Conservation (phyloP, 169 alveolate genomes). For the Plasmodium billcollinsi region DNA sequence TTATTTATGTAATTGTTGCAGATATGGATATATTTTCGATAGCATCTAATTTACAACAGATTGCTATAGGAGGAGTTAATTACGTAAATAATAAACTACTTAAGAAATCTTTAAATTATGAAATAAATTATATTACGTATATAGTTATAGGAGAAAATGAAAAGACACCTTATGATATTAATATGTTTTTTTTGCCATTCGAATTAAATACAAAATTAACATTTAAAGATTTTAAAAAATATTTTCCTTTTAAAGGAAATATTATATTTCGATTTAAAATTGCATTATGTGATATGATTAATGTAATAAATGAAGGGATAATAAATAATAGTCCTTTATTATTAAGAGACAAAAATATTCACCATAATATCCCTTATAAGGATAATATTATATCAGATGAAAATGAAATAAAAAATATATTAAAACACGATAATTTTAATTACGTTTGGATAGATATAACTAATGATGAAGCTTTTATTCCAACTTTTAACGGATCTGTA, state of each 20-base stretch:
- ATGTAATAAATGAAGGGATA: conserved; percentile 66
- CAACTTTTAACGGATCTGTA: conserved; percentile 27
- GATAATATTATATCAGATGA: conserved; percentile 53
- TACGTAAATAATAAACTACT: conserved; percentile 60
- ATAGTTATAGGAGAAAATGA: conserved; percentile 76
- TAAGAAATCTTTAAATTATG: conserved; percentile 16
- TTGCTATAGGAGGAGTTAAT: conserved; percentile 73
- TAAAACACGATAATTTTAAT: conserved; percentile 59
- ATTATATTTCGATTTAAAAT: conserved; percentile 63
- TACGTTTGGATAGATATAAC: conserved; percentile 70
- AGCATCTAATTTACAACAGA: conserved; percentile 76
- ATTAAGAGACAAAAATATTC: conserved; percentile 12
- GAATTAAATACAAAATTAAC: conserved; percentile 27
- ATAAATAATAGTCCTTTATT: conserved; percentile 35
- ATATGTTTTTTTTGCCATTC: conserved; percentile 72
- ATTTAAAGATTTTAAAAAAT: conserved; percentile 58
- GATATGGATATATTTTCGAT: conserved; percentile 73
- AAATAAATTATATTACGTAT: conserved; percentile 53
- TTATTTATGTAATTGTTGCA: too few species aligned
- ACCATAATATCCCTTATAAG: neutral
- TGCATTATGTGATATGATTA: conserved; percentile 43
- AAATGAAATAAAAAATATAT: conserved; percentile 63
- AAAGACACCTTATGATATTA: conserved; percentile 57
- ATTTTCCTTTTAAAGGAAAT: conserved; percentile 66
- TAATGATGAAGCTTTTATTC: conserved; percentile 58